Evolutionary conservation across 352 stramenopile genomes (phyloP).

Genomic region (Saprolegnia diclina): DNA sequence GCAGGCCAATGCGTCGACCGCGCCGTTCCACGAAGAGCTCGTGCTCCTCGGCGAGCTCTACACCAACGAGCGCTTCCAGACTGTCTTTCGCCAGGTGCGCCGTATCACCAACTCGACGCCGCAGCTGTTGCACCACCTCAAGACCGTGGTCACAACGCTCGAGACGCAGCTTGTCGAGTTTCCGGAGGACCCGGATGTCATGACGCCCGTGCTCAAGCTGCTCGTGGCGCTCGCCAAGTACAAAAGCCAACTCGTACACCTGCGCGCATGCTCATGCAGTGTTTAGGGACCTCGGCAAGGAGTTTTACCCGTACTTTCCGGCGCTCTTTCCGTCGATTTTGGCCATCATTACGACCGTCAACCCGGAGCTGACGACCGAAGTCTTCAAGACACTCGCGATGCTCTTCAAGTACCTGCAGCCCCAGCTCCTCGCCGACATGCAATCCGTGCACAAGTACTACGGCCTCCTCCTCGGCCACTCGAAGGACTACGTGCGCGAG

Average conservation of each 20-base stretch:
- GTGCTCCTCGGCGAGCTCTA: constrained; percentile 73
- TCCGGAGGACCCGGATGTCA: constrained; percentile 45
- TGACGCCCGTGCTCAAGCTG: constrained; percentile 75
- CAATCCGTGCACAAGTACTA: constrained; percentile 87
- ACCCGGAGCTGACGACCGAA: constrained; percentile 84
- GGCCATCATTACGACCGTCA: constrained; percentile 77
- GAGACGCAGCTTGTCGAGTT: constrained; percentile 48
- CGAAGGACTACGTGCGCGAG: constrained; percentile 79
- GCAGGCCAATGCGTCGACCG: neutral
- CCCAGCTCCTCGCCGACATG: constrained; percentile 83
- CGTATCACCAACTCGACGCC: constrained; percentile 72
- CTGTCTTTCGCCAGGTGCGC: constrained; percentile 60
- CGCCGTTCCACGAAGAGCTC: constrained; percentile 75
- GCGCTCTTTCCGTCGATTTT: constrained; percentile 54
- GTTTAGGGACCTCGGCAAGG: constrained; percentile 58
- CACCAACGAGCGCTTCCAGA: constrained; percentile 77
- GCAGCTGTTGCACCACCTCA: constrained; percentile 74
- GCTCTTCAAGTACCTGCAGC: constrained; percentile 82
- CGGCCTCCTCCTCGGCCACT: constrained; percentile 81
- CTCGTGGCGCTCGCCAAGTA: constrained; percentile 62
- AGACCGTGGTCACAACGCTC: constrained; percentile 61
- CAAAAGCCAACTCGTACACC: neutral
- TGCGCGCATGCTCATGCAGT: neutral
- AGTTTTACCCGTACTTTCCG: constrained; percentile 84
- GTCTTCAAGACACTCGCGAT: constrained; percentile 89